Conservation (phyloP, 805 yeast genomes). For the Saccharomycopsis fermentans region DNA sequence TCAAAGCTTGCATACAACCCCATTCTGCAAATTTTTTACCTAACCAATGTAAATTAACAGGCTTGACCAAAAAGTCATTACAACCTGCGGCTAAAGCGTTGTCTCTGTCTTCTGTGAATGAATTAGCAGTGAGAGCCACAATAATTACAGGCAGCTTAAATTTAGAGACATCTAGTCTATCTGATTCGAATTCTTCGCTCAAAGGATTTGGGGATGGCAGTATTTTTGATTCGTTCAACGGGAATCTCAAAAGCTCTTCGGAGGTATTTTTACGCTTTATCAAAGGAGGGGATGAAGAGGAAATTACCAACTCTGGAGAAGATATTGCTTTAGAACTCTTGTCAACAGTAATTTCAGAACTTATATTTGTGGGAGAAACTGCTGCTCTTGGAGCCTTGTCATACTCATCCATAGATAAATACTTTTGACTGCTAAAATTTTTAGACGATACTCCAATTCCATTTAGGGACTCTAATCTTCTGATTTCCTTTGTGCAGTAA, state of each 20-base stretch:
- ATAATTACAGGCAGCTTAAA: conserved; percentile 94
- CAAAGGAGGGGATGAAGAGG: neutral
- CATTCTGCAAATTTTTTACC: conserved; percentile 91
- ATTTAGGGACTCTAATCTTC: conserved; percentile 72
- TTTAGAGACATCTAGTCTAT: conserved; percentile 46
- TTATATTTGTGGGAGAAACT: neutral
- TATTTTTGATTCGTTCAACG: neutral
- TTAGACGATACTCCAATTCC: conserved; percentile 44
- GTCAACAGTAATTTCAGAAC: neutral
- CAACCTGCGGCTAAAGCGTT: conserved; percentile 96
- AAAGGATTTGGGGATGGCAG: conserved; percentile 20
- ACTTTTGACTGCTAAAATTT: neutral
- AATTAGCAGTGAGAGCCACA: conserved; percentile 92
- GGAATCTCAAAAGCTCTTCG: neutral
- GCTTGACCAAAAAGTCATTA: conserved; percentile 91
- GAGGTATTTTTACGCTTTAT: neutral
- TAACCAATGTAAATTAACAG: conserved; percentile 90
- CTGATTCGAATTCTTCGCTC: conserved; percentile 26
- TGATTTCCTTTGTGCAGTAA: conserved; percentile 86
- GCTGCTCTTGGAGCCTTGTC: neutral
- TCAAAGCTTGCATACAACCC: conserved; percentile 98
- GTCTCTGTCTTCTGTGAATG: conserved; percentile 73
- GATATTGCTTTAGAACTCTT: neutral
- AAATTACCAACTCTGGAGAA: neutral
- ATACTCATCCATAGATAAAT: neutral